Base-by-base conservation (phyloP, 2,329 filamentous ascomycete genomes). In the Rhynchosporium agropyri region DNA sequence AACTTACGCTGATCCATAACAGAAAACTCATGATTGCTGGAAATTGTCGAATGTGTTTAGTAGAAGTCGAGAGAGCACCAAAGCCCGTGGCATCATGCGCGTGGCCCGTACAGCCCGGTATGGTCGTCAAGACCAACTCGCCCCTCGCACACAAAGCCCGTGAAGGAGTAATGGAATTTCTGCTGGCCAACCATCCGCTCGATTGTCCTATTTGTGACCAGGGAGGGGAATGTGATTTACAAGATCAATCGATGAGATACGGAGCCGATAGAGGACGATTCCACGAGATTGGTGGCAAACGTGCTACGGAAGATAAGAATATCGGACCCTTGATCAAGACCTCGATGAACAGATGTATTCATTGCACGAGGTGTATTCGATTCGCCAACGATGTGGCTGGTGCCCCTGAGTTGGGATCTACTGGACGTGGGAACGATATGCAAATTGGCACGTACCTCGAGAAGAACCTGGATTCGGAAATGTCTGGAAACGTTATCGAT, bases 241-340 rank as follows among this genome's bases (percentile, higher is more conserved):
- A 99, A 80, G 95, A 99, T 78, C 95, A 99, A 83, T 98, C 94
- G 61, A 98, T 99, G 94, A 87, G 95, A 78, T 99, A 99, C 77
- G 95, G 95, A 74, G 91, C 89, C 68, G 95, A 99, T 79, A 87
- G 95, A 76, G 95, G 95, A 66, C 90, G 95, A 73, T 99, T 99
- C 81, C 95, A 99, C 80, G 95, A 99, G 79, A 80, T 96, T 74
- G 88, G 86, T 61, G 95, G 95, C 79, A 99, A 99, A 85, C 91
- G 95, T 82, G 95, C 92, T 31, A 93, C 97, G 45, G 95, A 99
- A 81, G 95, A 99, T 79, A 99, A 99, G 85, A 98, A 99, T 79
- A 97, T 99, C 74, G 95, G 95, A 42, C 95, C 95, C 60, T 79
- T 99, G 71, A 91, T 99, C 80, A 99, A 99, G 86, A 99, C 95